Evolutionary conservation across 2,329 filamentous ascomycete genomes (phyloP).

Genomic region (Passalora sequoiae): DNA sequence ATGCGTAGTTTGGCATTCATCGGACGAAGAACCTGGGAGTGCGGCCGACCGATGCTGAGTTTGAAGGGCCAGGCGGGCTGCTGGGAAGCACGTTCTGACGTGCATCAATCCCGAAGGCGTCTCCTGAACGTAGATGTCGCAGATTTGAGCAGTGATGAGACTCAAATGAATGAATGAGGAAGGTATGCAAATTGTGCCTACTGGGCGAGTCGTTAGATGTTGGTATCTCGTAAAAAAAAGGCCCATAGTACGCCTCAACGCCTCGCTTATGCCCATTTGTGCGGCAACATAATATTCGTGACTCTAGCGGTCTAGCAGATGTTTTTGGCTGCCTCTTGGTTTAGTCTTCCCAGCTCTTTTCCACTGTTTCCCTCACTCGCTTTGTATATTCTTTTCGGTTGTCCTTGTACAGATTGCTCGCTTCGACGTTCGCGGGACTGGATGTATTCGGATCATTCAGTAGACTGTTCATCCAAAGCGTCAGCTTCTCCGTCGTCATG

Average conservation of each 20-base stretch:
- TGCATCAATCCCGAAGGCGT: too few relatives aligned
- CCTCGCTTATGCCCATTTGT: slow-evolving; percentile 2
- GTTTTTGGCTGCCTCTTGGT: background rate
- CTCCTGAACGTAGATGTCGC: too few relatives aligned
- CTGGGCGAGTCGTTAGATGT: slow-evolving; percentile 5
- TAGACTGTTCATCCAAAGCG: slow-evolving; percentile 54
- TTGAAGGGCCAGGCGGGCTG: too few relatives aligned
- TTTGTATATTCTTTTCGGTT: slow-evolving; percentile 96
- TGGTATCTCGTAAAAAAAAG: slow-evolving; percentile 4
- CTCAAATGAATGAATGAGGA: too few relatives aligned
- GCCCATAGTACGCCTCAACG: slow-evolving; percentile 4
- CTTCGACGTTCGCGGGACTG: slow-evolving; percentile 94
- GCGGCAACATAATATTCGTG: background rate
- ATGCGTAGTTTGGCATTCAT: too few relatives aligned
- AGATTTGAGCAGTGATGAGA: too few relatives aligned
- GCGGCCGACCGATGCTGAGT: too few relatives aligned
- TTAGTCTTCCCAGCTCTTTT: slow-evolving; percentile 95
- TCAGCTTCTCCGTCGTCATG: slow-evolving; percentile 4
- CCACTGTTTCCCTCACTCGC: slow-evolving; percentile 89
- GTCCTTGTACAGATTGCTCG: slow-evolving; percentile 96
- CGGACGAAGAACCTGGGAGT: too few relatives aligned
- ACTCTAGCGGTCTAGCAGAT: background rate
- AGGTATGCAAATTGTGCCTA: too few relatives aligned
- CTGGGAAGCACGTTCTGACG: too few relatives aligned
- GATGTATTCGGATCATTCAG: slow-evolving; percentile 99